phyloP scores from a whole-genome alignment of 2,329 filamentous ascomycete genomes.

The Tolypocladium inflatum region DNA sequence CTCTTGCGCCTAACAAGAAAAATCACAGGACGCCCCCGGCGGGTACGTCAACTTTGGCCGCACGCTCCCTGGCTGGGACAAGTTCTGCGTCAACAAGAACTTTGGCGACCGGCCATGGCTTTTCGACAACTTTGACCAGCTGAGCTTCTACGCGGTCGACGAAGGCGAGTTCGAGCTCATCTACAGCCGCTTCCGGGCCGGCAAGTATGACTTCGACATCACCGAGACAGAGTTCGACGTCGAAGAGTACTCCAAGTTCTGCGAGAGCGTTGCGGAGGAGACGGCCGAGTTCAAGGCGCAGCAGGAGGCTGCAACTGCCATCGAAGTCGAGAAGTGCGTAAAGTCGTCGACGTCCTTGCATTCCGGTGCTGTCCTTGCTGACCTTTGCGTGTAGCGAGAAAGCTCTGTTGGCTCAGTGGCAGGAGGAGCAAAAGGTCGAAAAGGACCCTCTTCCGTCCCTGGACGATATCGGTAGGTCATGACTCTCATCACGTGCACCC shows the following conservation, averaged over 20 bases:
- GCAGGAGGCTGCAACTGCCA: slow-evolving; percentile 8
- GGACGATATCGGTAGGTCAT: not conserved
- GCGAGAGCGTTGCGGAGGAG: slow-evolving; percentile 5
- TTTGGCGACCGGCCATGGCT: slow-evolving; percentile 18
- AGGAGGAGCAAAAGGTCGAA: slow-evolving; percentile 10
- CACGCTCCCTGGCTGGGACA: slow-evolving; percentile 21
- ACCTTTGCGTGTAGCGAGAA: not conserved
- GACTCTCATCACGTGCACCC: not conserved
- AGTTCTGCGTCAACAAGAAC: slow-evolving; percentile 6
- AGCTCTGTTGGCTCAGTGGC: slow-evolving; percentile 19
- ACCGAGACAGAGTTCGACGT: slow-evolving; percentile 15
- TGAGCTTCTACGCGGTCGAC: slow-evolving; percentile 19
- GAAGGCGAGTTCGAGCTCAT: slow-evolving; percentile 18
- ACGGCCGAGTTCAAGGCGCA: slow-evolving; percentile 5
- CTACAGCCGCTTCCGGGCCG: slow-evolving; percentile 14
- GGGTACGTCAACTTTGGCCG: slow-evolving; percentile 23
- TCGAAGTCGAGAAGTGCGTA: slow-evolving; percentile 14
- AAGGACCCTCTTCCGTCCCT: slow-evolving; percentile 2
- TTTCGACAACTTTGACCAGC: slow-evolving; percentile 22
- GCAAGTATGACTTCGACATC: slow-evolving; percentile 16
- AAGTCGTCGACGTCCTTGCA: not conserved
- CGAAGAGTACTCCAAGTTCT: slow-evolving; percentile 8
- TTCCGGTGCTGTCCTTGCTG: not conserved
- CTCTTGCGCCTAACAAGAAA: not conserved
- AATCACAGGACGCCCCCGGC: slow-evolving; percentile 12